These are phyloP conservation scores for Carpinus fangiana DNA, from an alignment of 306 rosid genomes.

Conservation along the genomic window DNA sequence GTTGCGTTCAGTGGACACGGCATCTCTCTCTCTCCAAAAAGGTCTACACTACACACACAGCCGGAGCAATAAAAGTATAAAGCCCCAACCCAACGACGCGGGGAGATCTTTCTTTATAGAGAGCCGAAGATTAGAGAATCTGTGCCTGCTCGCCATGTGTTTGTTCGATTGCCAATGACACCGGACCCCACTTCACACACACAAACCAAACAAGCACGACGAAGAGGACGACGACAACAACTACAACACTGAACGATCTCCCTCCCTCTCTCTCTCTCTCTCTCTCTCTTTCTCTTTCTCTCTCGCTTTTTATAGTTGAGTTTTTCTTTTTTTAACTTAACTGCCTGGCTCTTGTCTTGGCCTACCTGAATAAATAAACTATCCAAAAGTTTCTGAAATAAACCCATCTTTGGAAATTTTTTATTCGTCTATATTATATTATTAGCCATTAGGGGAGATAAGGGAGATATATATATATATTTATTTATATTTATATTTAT, in stretches of 20 bases:
- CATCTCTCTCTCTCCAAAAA: slow-evolving; percentile 45
- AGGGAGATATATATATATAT: not conserved
- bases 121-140: slow-evolving; percentile 37
- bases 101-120: slow-evolving; percentile 1
- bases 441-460: too few relatives aligned
- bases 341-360: slow-evolving; percentile 22
- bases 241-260: not conserved
- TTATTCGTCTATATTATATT: slow-evolving; percentile 12
- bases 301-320: not conserved
- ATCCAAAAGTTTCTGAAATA: slow-evolving; percentile 29
- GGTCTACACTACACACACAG: not conserved
- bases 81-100: not conserved
- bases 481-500: too few relatives aligned
- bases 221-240: slow-evolving; percentile 7
- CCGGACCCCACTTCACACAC: slow-evolving; percentile 35
- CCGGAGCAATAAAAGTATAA: not conserved
- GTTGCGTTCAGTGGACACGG: slow-evolving; percentile 57
- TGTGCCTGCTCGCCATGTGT: slow-evolving; percentile 58
- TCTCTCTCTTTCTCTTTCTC: not conserved
- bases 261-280: slow-evolving; percentile 1
- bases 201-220: slow-evolving; percentile 15
- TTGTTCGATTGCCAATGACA: slow-evolving; percentile 29
- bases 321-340: not conserved
- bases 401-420: slow-evolving; percentile 17
- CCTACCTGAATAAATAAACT: slow-evolving; percentile 37